These are phyloP conservation scores for Penicillium roqueforti DNA, from an alignment of 495 filamentous ascomycete genomes.

Conservation along the genomic window DNA sequence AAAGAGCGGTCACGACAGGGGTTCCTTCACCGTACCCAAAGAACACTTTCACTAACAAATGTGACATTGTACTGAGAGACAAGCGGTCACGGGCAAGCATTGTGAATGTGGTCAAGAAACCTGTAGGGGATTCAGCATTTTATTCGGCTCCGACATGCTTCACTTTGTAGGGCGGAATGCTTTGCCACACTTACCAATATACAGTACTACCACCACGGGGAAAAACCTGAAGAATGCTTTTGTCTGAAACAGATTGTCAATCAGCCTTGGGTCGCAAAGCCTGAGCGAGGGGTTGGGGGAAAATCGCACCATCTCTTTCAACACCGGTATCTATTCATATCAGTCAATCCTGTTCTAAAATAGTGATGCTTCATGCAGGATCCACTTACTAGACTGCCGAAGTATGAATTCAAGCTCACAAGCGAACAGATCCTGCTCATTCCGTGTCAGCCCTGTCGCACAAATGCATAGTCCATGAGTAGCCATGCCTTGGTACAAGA, in stretches of 20 bases:
- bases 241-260: slow-evolving; percentile 44
- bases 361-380: neutral
- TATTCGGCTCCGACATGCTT: neutral
- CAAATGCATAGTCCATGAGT: neutral
- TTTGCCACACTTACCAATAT: slow-evolving; percentile 51
- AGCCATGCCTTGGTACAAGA: slow-evolving; percentile 67
- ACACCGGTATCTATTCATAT: slow-evolving; percentile 63
- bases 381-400: slow-evolving; percentile 65
- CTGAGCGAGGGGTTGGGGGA: neutral
- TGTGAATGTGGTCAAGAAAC: slow-evolving; percentile 89
- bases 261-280: slow-evolving; percentile 28
- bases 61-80: slow-evolving; percentile 71
- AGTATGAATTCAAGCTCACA: slow-evolving; percentile 84
- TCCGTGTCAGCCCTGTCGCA: slow-evolving; percentile 16
- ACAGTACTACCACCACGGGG: slow-evolving; percentile 79
- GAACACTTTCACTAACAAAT: slow-evolving; percentile 80
- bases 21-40: slow-evolving; percentile 53
- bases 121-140: slow-evolving; percentile 43
- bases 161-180: slow-evolving; percentile 7
- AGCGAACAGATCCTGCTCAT: slow-evolving; percentile 70
- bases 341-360: slow-evolving; percentile 18
- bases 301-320: slow-evolving; percentile 73
- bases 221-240: slow-evolving; percentile 92
- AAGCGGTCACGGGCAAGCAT: slow-evolving; percentile 77
- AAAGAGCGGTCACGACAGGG: slow-evolving; percentile 25